phyloP scores from a whole-genome alignment of 2,329 filamentous ascomycete species.

The Penicillium sp. region DNA sequence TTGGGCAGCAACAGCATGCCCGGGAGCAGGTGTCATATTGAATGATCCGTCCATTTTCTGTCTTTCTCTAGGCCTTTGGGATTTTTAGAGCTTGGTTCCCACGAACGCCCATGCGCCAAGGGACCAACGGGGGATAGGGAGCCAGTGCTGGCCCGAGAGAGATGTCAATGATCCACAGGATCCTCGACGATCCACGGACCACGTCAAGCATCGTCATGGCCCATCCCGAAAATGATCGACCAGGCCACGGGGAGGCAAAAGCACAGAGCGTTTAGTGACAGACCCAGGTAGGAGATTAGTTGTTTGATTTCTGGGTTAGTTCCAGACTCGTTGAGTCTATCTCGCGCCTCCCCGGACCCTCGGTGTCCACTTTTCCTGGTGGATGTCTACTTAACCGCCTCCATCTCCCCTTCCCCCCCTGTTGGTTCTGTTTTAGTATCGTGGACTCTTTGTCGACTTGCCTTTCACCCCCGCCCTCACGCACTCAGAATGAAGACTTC shows the following conservation, averaged over 20 bases:
- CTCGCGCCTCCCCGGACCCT: conserved; percentile 12
- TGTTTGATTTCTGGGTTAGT: neutral
- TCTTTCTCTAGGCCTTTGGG: neutral
- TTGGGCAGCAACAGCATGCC: neutral
- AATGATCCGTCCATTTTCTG: conserved; percentile 17
- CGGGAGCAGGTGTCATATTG: neutral
- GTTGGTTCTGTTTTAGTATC: no score
- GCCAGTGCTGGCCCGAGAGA: conserved; percentile 10
- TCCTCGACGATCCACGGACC: conserved; percentile 9
- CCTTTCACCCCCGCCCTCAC: neutral
- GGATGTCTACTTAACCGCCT: neutral
- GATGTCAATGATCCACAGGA: conserved; percentile 19
- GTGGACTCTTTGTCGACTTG: no score
- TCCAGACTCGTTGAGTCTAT: conserved; percentile 3
- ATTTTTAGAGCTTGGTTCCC: neutral
- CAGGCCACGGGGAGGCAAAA: neutral
- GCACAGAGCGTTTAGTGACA: neutral
- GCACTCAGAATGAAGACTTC: conserved; percentile 40
- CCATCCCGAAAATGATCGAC: conserved; percentile 21
- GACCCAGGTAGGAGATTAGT: neutral
- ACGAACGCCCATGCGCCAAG: conserved; percentile 20
- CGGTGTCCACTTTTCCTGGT: neutral
- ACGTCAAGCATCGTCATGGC: conserved; percentile 17
- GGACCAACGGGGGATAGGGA: conserved; percentile 13
- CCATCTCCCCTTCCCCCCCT: neutral